Evolutionary conservation across 2,329 filamentous ascomycete genomes (phyloP), one percentile per base, ranked within the genome.

Genomic region (Nothophoma quercina): DNA sequence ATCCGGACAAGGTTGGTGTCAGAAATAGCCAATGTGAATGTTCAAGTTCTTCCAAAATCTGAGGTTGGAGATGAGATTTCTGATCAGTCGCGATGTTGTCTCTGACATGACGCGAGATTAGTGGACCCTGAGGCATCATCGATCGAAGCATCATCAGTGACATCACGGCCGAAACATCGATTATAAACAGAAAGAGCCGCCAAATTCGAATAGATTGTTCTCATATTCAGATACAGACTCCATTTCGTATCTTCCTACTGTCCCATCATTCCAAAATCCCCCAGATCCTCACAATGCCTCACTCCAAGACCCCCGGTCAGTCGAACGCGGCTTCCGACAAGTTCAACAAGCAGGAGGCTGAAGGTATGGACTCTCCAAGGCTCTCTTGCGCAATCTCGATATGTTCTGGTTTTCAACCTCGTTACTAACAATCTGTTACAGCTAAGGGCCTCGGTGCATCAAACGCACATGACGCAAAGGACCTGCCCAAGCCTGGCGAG

Each of bases 281-380:
- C 28, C 2, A 54, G 8, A 21, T 29, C 23, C 12, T 28, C 35
- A 52, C 36, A 41, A 52, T 59, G 59, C 54, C 59, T 49, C 58
- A 60, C 57, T 60, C 51, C 51, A 62, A 60, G 46, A 60, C 59
- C 41, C 51, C 58, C 30, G 57, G 59, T 38, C 52, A 60, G 45
- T 59, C 52, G 26, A 60, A 60, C 29, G 58, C 59, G 35, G 58
- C 58, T 30, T 58, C 55, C 7, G 59, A 59, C 29, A 59, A 62
- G 34, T 57, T 55, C 52, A 56, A 60, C 50, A 59, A 60, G 50
- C 48, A 55, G 15, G 40, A 59, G 38, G 55, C 59, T 41, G 51
- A 60, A 52, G 58, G 58, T 56, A 51, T n/a, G 43, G 19, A 10
- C 22, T 26, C 4, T 29, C 6, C 28, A n/a, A 2, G 8, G n/a